Base-by-base conservation (phyloP, 768 basidiomycete species). In the Aureoboletus auriporus region DNA sequence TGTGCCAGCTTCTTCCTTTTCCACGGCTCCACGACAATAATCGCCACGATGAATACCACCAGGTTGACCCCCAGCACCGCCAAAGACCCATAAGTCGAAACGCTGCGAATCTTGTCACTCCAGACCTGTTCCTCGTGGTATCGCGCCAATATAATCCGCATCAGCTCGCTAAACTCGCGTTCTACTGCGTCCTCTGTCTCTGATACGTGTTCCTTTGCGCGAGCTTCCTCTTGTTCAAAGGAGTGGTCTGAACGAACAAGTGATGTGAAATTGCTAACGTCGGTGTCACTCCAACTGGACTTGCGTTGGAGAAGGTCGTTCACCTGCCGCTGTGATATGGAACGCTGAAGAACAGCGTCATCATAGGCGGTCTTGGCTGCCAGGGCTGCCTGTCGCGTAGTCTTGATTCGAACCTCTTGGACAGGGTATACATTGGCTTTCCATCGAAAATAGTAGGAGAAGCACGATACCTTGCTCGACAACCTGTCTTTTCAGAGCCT, bases 81-180 rank as follows among this genome's bases (percentile, higher is more conserved):
- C 50, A 97, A 72, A 35, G 86, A 87, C 4, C 93, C 94, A 64
- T 97, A 97, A 5, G 96, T 97, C 53, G 90, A 93, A 26, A 88
- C 86, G 57, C 89, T 92, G 31, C 96, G 83, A 51, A 99, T 96
- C 71, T 99, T 99, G 74, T 99, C 95, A 45, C 90, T 93, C 96
- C 96, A 99, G 3, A 97, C 83, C 66, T 99, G 96, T 65, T 99
- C 96, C 69, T 97, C 95, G 71, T 98, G 95, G 67, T 98, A 98
- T 34, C 95, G 79, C 42, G 81, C 83, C 50, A 99, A 77, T 60
- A 98, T 98, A 9, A 79, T 75, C 47, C 83, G 83, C 86, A 95
- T 89, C 55, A 97, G 77, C 62, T 83, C 86, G 60, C 77, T 84
- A 64, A 98, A 96, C 57, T 86, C 89, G 39, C 79, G 78, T 56